Conservation (phyloP, 1,284 basidiomycete genomes). For the Cutaneotrichosporon arboriforme region DNA sequence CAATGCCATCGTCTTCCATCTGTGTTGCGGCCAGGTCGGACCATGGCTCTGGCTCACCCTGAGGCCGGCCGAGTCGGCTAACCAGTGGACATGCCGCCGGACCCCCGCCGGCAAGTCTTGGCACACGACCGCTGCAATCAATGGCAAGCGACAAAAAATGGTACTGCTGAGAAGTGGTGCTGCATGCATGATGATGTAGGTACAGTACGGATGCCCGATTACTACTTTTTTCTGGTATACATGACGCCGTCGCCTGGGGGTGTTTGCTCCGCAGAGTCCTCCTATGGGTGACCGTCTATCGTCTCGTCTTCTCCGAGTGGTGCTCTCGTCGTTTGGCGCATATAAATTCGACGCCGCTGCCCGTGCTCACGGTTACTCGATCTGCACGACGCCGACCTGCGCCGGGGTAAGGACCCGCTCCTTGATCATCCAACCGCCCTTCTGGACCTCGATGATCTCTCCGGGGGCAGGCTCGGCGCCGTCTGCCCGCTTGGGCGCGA, state of each 20-base stretch:
- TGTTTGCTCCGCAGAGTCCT: too few species aligned
- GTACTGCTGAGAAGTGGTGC: slow-evolving; percentile 12
- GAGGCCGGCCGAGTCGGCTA: too few species aligned
- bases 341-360: too few species aligned
- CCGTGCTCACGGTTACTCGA: slow-evolving; percentile 32
- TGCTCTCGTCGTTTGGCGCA: too few species aligned
- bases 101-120: neutral
- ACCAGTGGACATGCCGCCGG: neutral
- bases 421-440: slow-evolving; percentile 88
- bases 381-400: slow-evolving; percentile 84
- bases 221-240: neutral
- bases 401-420: slow-evolving; percentile 87
- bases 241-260: neutral
- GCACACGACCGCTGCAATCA: neutral
- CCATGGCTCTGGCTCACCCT: too few species aligned
- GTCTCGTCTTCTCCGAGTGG: too few species aligned
- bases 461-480: slow-evolving; percentile 58
- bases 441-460: slow-evolving; percentile 84
- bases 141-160: neutral
- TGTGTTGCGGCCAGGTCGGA: too few species aligned
- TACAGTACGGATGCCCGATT: slow-evolving; percentile 4
- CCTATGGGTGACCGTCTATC: too few species aligned
- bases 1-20: too few species aligned
- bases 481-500: slow-evolving; percentile 61
- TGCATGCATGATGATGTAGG: slow-evolving; percentile 7